Percentiles rank a stretch among this genome's conserved stretches.
Conservation (phyloP, 164 flowering plant species). For the Tinospora cordifolia region DNA sequence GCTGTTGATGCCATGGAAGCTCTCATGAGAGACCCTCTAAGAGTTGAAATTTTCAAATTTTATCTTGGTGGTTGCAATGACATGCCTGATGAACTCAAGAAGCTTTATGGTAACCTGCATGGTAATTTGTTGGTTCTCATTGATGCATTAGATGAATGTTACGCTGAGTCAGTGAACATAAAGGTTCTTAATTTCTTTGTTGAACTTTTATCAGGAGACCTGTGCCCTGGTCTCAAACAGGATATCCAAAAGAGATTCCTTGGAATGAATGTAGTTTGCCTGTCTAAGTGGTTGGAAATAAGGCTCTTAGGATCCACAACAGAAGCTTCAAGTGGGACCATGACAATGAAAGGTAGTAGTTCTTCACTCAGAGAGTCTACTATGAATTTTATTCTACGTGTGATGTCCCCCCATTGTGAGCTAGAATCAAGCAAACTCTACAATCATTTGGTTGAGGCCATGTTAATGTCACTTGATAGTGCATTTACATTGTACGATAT, state of each 20-base stretch:
- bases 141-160: conserved; percentile 59
- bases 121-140: conserved; percentile 68
- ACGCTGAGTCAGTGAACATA: conserved; percentile 59
- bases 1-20: conserved; percentile 46
- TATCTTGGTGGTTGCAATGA: conserved; percentile 49
- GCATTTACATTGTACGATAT: conserved; percentile 72
- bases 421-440: conserved; percentile 37
- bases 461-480: conserved; percentile 57
- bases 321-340: conserved; percentile 35
- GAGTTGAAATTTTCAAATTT: conserved; percentile 38
- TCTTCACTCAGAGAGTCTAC: conserved; percentile 67
- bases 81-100: conserved; percentile 29
- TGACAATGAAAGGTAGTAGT: conserved; percentile 48
- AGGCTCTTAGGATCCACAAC: conserved; percentile 54
- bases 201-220: conserved; percentile 62
- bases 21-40: conserved; percentile 57
- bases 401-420: conserved; percentile 45
- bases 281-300: conserved; percentile 79
- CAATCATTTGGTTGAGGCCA: conserved; percentile 55
- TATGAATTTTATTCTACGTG: conserved; percentile 55
- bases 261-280: conserved; percentile 40
- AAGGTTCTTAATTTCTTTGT: conserved; percentile 70
- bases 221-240: conserved; percentile 42
- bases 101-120: conserved; percentile 41
- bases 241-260: conserved; percentile 57